Base-by-base conservation (phyloP, 306 rosid genomes). In the Heteromeles arbutifolia region DNA sequence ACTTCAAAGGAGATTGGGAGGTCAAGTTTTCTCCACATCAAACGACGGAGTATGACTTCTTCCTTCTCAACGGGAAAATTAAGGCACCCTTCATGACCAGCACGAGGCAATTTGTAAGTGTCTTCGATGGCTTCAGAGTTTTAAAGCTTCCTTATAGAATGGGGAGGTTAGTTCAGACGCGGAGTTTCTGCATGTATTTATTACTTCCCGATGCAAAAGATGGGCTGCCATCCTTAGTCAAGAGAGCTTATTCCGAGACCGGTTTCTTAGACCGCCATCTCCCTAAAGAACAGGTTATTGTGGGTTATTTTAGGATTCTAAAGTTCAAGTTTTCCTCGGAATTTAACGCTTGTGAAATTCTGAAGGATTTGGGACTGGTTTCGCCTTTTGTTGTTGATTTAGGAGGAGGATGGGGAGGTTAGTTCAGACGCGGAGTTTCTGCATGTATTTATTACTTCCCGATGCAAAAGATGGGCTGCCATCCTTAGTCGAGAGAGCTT, bases 361-460 rank as follows among this genome's bases (percentile, higher is more conserved):
- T 82, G 18, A 8, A 64, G 17, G 53, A 73, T 3, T 64, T 85
- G 17, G 84, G 86, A 61, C 48, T 76, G 0, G 56, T 5, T 2
- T 70, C 72, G 11, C 78, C 82, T 32, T 81, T 78, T 63, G 21
- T 1, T 53, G 2, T 44, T 44, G 21, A 0, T 11, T 25, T 39
- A 15, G 65, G 0, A 1, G 67, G 17, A 26, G 70, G n/a, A 32
- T 32, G 37, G 37, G 37, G 37, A 32, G 37, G 6, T 32, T 5
- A 32, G 37, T 32, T 1, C 37, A 32, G 7, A 32, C 7, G 1
- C 44, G 69, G 1, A 11, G 7, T 1, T 82, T 82, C 19, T 31
- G 66, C 21, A 69, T 82, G 82, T 37, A 56, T 19, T 69, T 85
- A 48, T 69, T 67, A 64, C 86, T 79, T 73, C 88, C 84, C 4